Evolutionary conservation across 768 basidiomycete species (phyloP), one percentile per base, ranked within the genome.

Genomic region (Macrolepiota dolichaula): DNA sequence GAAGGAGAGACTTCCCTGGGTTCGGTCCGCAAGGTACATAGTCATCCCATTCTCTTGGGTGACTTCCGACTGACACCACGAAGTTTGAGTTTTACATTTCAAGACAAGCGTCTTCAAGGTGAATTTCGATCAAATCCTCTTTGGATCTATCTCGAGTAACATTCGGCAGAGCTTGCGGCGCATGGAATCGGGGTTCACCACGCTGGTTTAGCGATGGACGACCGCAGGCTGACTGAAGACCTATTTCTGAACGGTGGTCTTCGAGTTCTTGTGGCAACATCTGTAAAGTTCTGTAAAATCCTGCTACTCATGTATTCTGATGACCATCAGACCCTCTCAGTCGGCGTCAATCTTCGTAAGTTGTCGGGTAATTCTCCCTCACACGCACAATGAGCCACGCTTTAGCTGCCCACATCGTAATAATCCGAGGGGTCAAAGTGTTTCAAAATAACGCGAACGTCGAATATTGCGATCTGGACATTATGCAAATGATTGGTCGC

Each of bases 401-500:
- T 51, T 42, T 55, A 94, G 92, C 96, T 51, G 95, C 96, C 1
- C 92, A 96, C 67, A 91, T 91, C 64, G 96, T 96, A 52, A 84
- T 98, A 62, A 89, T 99, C 67, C 94, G 93, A 67, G 96, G 96
- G 2, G 95, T 96, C 24, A 87, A 86, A 66, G 78, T 84, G 3
- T 99, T 87, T 70, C 84, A 87, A 63, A 89, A 88, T 54, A 84
- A 81, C 49, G 77, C 76, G 15, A 84, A 85, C 51, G 78, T 81
- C 36, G 95, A 98, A 66, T 97, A 97, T 72, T 89, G 90, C 0
- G 96, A 97, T 70, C 80, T 97, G 4, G 97, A 98, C 67, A 81
- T 98, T 29, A 86, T 92, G 81, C 96, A 97, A 72, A 98, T 98
- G 96, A 84, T 98, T 61, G 97, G 96, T 6, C 85, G 97, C 51